Base-by-base conservation (phyloP, 1,284 basidiomycete genomes). In the Trametes hirsuta region DNA sequence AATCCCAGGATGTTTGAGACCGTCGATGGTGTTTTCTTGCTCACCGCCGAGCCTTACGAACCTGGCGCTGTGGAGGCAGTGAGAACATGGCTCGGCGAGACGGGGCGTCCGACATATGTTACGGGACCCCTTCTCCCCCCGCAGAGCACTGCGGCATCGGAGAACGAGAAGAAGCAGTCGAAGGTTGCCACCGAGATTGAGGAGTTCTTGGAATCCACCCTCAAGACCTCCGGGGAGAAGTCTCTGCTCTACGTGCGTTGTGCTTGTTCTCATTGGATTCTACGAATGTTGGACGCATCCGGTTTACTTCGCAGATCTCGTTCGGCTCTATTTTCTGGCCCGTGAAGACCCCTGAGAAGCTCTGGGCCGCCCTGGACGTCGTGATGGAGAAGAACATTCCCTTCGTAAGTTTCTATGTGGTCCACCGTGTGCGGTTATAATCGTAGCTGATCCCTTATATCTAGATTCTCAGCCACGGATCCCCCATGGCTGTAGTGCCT, bases 401-500 rank as follows among this genome's bases (percentile, higher is more conserved):
- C 21, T 67, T 67, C 40, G 65, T 67, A 36, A 35, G 62, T 41
- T 2, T 52, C 6, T 4, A 36, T 30, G 14, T 44, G 15, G 4
- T 12, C 18, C 4, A 55, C 24, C 12, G 41, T 47, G 9, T 8
- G 40, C 37, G 5, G 4, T 3, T 5, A n/a, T 35, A 1, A n/a
- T 30, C 48, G 42, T 35, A 11, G 34, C 12, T 4, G 8, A 12
- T 25, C 25, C 2, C 25, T 8, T 24, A 9, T 9, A 14, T 8
- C 4, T 14, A 70, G 68, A 66, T 70, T 34, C 42, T 70, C 44
- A 65, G 62, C 51, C 57, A 65, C 25, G 68, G 61, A 1, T 69
- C 68, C 1, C 64, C 40, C 14, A 58, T 66, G 34, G 59, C 64
- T 3, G 34, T 47, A 5, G 34, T 69, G 2, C 65, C 66, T 0